Conservation (phyloP, 495 filamentous ascomycete species). For the Aspergillus panamensis region DNA sequence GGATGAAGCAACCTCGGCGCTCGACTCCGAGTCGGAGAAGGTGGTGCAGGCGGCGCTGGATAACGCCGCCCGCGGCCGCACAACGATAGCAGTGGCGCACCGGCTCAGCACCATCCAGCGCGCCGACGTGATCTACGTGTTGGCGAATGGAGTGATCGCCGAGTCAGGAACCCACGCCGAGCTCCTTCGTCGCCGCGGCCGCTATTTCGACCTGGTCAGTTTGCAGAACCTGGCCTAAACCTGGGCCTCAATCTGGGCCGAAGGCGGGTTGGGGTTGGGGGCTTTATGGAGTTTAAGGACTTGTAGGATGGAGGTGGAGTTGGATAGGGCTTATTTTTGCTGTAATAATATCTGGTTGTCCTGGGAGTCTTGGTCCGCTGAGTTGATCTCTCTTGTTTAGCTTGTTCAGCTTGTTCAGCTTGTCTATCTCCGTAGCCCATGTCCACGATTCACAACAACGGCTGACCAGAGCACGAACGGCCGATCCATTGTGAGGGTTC, state of each 20-base stretch:
- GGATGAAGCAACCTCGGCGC: constrained; percentile 77
- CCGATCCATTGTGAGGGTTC: too few species aligned
- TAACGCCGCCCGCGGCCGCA: constrained; percentile 65
- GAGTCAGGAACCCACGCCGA: constrained; percentile 70
- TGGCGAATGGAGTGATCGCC: constrained; percentile 68
- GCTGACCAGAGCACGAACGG: too few species aligned
- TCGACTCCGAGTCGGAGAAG: constrained; percentile 79
- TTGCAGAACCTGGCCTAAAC: constrained; percentile 66
- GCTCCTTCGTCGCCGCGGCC: constrained; percentile 59
- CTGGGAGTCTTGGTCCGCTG: too few species aligned
- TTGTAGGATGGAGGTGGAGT: background rate
- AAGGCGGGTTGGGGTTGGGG: background rate
- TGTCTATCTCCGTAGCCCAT: too few species aligned
- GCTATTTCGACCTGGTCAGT: constrained; percentile 73
- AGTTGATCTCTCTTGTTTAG: background rate
- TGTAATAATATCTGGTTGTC: background rate
- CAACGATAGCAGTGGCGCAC: constrained; percentile 79
- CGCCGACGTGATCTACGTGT: constrained; percentile 78
- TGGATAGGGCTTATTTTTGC: too few species aligned
- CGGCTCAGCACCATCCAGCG: constrained; percentile 75
- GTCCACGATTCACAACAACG: too few species aligned
- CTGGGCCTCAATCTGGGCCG: too few species aligned
- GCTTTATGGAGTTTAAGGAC: background rate
- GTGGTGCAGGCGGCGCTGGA: constrained; percentile 81
- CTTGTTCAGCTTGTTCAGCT: too few species aligned